Percentiles rank a stretch among this genome's conserved stretches.
phyloP scores from a whole-genome alignment of 176 grass and related monocot genomes.

The Phoenix roebelenii region DNA sequence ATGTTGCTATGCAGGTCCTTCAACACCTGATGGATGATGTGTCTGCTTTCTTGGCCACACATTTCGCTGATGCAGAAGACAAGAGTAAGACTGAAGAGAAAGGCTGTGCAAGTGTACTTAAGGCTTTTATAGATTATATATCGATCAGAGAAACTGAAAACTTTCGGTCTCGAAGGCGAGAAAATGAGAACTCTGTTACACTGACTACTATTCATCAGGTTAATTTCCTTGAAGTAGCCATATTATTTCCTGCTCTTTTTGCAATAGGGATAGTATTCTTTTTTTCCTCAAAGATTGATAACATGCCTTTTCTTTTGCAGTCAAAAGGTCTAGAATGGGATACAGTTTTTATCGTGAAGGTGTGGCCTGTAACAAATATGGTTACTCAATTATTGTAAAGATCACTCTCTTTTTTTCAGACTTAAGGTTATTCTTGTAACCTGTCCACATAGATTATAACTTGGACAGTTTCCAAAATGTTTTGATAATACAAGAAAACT shows the following conservation, averaged over 20 bases:
- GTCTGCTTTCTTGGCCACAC: slow-evolving; percentile 79
- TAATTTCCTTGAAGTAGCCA: slow-evolving; percentile 3
- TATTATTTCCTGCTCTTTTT: not conserved
- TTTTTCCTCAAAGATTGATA: not conserved
- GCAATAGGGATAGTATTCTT: not conserved
- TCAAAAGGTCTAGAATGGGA: slow-evolving; percentile 99
- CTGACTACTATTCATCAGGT: slow-evolving; percentile 98
- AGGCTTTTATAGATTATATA: slow-evolving; percentile 80
- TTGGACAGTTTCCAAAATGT: no score
- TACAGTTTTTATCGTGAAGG: slow-evolving; percentile 88
- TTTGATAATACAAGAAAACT: no score
- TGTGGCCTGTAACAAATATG: slow-evolving; percentile 25
- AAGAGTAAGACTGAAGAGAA: slow-evolving; percentile 41
- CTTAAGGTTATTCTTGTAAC: no score
- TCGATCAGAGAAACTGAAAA: slow-evolving; percentile 83
- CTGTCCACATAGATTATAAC: no score
- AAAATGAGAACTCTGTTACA: slow-evolving; percentile 83
- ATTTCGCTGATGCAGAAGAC: slow-evolving; percentile 56
- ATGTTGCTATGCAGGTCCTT: slow-evolving; percentile 50
- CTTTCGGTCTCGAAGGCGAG: slow-evolving; percentile 57
- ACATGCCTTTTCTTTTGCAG: slow-evolving; percentile 43
- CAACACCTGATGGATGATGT: slow-evolving; percentile 97
- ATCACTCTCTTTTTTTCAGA: no score
- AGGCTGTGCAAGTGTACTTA: slow-evolving; percentile 56
- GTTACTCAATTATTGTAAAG: not conserved